Evolutionary conservation across 2,329 filamentous ascomycete genomes (phyloP).

Genomic region (Aureobasidium sp.): DNA sequence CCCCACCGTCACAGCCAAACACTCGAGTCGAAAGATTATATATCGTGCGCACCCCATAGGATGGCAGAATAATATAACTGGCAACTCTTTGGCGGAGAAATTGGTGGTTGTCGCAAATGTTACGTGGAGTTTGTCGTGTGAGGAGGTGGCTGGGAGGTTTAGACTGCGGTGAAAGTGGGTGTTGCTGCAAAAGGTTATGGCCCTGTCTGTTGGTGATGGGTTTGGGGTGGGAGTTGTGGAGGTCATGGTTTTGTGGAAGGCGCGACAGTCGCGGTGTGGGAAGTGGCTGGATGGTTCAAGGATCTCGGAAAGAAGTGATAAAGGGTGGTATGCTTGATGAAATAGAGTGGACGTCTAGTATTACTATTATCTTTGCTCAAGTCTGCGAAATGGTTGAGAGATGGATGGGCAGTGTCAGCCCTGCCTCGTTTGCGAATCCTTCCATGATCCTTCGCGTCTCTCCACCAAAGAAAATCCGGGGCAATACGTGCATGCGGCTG

Average conservation of each 20-base stretch:
- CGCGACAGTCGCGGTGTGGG: too few relatives aligned
- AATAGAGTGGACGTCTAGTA: too few relatives aligned
- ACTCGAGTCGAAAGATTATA: constrained; percentile 23
- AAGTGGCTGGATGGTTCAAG: background rate
- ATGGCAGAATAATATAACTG: constrained; percentile 30
- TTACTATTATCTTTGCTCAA: background rate
- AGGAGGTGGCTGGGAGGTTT: constrained; percentile 21
- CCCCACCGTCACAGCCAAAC: constrained; percentile 24
- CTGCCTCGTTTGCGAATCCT: background rate
- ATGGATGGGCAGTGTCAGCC: background rate
- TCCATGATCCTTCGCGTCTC: background rate
- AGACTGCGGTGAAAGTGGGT: constrained; percentile 22
- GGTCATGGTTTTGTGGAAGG: background rate
- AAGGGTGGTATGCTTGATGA: too few relatives aligned
- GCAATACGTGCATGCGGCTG: background rate
- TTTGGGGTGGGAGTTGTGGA: background rate
- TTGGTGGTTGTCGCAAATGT: constrained; percentile 27
- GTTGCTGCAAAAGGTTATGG: constrained; percentile 15
- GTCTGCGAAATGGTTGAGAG: background rate
- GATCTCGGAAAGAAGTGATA: too few relatives aligned
- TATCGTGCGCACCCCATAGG: constrained; percentile 34
- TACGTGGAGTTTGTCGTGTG: constrained; percentile 21
- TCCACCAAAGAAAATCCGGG: background rate
- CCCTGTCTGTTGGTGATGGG: background rate
- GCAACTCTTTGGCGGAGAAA: constrained; percentile 20